These are phyloP conservation scores for Diutina rugosa DNA, from an alignment of 1,139 yeast genomes.

Conservation along the genomic window DNA sequence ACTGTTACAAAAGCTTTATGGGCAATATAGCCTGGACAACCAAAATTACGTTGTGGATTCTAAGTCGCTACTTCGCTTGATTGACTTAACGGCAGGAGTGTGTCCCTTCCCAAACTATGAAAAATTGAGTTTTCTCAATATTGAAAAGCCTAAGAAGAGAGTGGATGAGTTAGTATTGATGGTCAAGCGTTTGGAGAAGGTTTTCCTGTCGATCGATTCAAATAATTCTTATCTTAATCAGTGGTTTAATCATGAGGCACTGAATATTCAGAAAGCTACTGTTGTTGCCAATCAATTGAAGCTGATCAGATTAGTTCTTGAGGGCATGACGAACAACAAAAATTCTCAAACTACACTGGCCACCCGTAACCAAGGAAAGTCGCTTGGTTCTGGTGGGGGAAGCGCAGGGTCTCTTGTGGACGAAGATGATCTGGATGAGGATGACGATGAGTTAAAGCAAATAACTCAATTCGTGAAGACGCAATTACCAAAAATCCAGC, in stretches of 20 bases:
- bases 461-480: constrained; percentile 31
- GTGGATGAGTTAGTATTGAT: constrained; percentile 17
- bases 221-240: constrained; percentile 26
- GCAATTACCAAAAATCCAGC: constrained; percentile 30
- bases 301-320: constrained; percentile 41
- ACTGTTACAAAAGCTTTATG: constrained; percentile 20
- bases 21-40: neutral
- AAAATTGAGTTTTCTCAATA: constrained; percentile 28
- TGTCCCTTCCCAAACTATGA: constrained; percentile 44
- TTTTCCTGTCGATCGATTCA: constrained; percentile 18
- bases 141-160: constrained; percentile 21
- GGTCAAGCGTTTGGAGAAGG: constrained; percentile 20
- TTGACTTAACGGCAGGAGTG: constrained; percentile 46
- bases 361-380: neutral
- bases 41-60: constrained; percentile 6
- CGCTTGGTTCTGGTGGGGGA: neutral
- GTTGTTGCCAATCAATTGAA: constrained; percentile 51
- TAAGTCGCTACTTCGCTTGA: constrained; percentile 21
- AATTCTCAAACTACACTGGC: constrained; percentile 2
- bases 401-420: constrained; percentile 5
- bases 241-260: constrained; percentile 36
- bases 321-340: constrained; percentile 28
- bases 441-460: constrained; percentile 31
- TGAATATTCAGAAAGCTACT: constrained; percentile 41
- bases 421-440: constrained; percentile 23